phyloP scores from a whole-genome alignment of 1,139 yeast species.

The Blastobotrys serpentis region DNA sequence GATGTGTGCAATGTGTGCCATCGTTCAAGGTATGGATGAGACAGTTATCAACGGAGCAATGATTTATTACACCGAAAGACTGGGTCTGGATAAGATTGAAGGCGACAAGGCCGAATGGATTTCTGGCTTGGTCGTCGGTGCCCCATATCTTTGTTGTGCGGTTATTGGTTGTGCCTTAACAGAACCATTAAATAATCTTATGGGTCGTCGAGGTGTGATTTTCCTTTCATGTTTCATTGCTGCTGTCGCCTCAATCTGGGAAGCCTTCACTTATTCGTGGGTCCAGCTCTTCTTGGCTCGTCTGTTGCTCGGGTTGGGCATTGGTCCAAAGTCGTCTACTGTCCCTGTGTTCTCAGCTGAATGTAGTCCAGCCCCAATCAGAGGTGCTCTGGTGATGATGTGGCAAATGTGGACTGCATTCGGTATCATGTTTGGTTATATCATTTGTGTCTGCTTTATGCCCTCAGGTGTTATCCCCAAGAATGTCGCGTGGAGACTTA shows the following conservation, averaged over 20 bases:
- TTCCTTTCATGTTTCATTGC: constrained; percentile 67
- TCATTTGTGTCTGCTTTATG: constrained; percentile 62
- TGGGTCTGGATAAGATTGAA: constrained; percentile 40
- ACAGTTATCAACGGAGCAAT: constrained; percentile 84
- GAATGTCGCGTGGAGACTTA: constrained; percentile 74
- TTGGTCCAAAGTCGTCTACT: constrained; percentile 79
- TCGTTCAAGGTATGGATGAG: constrained; percentile 93
- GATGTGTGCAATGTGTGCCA: constrained; percentile 83
- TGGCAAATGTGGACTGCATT: constrained; percentile 91
- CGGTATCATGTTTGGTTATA: constrained; percentile 81
- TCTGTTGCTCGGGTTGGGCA: constrained; percentile 69
- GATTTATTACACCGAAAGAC: constrained; percentile 57
- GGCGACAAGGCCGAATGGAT: constrained; percentile 59
- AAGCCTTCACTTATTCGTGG: constrained; percentile 71
- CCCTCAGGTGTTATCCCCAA: constrained; percentile 44
- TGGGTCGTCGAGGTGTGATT: constrained; percentile 75
- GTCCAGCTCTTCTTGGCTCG: constrained; percentile 73
- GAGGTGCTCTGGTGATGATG: constrained; percentile 82
- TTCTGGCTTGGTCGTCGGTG: constrained; percentile 73
- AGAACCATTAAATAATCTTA: constrained; percentile 59
- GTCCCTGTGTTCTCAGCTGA: constrained; percentile 83
- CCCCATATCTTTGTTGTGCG: constrained; percentile 78
- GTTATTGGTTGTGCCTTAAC: constrained; percentile 70
- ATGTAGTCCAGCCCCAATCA: constrained; percentile 69
- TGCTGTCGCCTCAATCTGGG: constrained; percentile 71